Conservation (phyloP, 2,329 filamentous ascomycete genomes). For the Simplicillium sp. region DNA sequence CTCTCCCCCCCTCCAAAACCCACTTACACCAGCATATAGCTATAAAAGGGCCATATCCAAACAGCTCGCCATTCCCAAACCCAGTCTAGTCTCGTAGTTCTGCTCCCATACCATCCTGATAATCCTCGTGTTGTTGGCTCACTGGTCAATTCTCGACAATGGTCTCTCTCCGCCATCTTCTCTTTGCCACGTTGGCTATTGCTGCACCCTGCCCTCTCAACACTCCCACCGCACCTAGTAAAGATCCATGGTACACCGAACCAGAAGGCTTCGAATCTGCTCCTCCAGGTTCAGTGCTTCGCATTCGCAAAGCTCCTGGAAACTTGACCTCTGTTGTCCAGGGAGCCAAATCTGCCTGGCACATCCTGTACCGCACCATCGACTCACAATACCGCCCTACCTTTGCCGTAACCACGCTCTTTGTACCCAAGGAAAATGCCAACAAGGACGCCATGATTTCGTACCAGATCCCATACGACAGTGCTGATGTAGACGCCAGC, state of each 20-base stretch:
- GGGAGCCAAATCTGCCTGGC: conserved; percentile 13
- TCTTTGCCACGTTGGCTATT: no score
- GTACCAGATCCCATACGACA: conserved; percentile 26
- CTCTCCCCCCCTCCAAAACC: no score
- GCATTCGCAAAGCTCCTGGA: conserved; percentile 3
- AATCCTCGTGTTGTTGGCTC: no score
- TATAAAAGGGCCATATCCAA: no score
- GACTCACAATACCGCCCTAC: conserved; percentile 20
- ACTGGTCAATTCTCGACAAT: no score
- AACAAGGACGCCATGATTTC: conserved; percentile 18
- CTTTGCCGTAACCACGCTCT: conserved; percentile 18
- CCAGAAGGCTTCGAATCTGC: conserved; percentile 14
- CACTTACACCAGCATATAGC: no score
- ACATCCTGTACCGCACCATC: conserved; percentile 26
- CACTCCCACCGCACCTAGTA: conserved; percentile 13
- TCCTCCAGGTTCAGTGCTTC: conserved; percentile 7
- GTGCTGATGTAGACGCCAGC: conserved; percentile 22
- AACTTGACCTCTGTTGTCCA: conserved; percentile 9
- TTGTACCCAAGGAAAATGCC: neutral
- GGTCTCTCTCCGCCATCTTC: no score
- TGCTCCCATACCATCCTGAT: no score
- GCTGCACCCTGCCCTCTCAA: no score
- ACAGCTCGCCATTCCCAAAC: no score
- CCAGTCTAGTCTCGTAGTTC: no score
- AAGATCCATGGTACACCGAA: conserved; percentile 24